These are phyloP conservation scores for Ogataea methanolica DNA, from an alignment of 805 yeast genomes.

Conservation along the genomic window DNA sequence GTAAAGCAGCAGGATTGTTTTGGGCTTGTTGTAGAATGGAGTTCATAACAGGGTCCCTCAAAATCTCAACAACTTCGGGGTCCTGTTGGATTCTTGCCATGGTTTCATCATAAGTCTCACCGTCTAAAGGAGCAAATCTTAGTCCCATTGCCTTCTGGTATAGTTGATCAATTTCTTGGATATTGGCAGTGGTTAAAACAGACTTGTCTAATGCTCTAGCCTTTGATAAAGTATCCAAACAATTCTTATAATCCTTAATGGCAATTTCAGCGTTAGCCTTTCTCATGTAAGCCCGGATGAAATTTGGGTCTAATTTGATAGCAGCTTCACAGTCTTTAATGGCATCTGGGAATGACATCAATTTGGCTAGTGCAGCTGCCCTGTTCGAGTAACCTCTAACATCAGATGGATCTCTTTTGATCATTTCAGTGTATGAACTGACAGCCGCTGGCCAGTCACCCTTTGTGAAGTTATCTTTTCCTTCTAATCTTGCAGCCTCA, in stretches of 20 bases:
- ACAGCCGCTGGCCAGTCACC: constrained; percentile 98
- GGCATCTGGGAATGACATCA: constrained; percentile 97
- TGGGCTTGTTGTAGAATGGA: constrained; percentile 91
- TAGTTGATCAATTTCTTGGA: constrained; percentile 78
- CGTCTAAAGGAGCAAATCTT: constrained; percentile 77
- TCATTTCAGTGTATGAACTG: constrained; percentile 90
- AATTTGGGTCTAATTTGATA: constrained; percentile 79
- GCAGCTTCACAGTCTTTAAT: constrained; percentile 89
- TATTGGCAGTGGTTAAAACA: constrained; percentile 47
- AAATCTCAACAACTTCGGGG: constrained; percentile 87
- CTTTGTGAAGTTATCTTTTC: constrained; percentile 82
- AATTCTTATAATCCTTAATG: constrained; percentile 78
- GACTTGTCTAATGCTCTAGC: constrained; percentile 76
- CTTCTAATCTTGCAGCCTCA: constrained; percentile 89
- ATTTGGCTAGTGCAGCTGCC: constrained; percentile 93
- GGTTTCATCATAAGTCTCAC: constrained; percentile 93
- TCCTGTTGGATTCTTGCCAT: constrained; percentile 85
- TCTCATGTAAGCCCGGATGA: constrained; percentile 92
- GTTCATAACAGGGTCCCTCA: constrained; percentile 96
- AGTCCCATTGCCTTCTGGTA: constrained; percentile 70
- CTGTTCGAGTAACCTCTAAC: constrained; percentile 97
- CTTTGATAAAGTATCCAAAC: constrained; percentile 71
- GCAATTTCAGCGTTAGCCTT: constrained; percentile 94
- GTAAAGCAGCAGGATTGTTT: constrained; percentile 92
- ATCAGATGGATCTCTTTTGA: constrained; percentile 94